Base-by-base conservation (phyloP, 768 basidiomycete species). In the Cystofilobasidium macerans region DNA sequence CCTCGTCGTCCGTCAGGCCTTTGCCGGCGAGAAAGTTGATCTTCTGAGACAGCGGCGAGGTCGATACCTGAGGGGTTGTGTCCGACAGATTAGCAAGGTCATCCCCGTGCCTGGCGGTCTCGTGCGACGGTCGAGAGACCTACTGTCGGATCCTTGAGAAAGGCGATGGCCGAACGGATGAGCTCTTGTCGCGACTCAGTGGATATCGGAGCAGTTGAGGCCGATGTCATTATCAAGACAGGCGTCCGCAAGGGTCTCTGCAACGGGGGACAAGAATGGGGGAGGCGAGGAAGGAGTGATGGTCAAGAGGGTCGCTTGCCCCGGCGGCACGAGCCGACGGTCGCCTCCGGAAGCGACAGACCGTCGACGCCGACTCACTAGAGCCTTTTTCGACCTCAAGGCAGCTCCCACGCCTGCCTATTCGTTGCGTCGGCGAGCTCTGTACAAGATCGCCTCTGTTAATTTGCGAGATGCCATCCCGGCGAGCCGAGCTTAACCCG, bases 21-120 rank as follows among this genome's bases (percentile, higher is more conserved):
- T 98, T 97, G 8, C 89, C 86, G 72, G 95, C 87, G n/a, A 99
- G 82, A 78, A 98, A 99, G 69, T 89, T 86, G 54, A 98, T 82
- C 60, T 88, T 84, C 74, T 94, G 89, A 0, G 87, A 81, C 33
- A 94, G 77, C 1, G 90, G 80, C 3, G 91, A 88, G 40, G 84
- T 79, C 72, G 86, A 85, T 0, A 86, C 81, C 90, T 94, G 70
- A 30, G 38, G 4, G 42, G 13, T 43, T 20, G 45, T 6, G 28
- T 62, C 56, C 32, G 33, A 36, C 22, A 47, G 22, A 57, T 2
- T 32, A 45, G 48, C 20, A 60, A 30, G 32, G 59, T 69, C 69
- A 67, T 72, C 63, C 61, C 24, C 22, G 64, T 2, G n/a, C 20
- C 33, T 11, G 18, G 33, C 24, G 18, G n/a, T 12, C 6, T 3